Evolutionary conservation across 73 alveolate genomes (phyloP).

Genomic region (Tetrahymena elliotti): DNA sequence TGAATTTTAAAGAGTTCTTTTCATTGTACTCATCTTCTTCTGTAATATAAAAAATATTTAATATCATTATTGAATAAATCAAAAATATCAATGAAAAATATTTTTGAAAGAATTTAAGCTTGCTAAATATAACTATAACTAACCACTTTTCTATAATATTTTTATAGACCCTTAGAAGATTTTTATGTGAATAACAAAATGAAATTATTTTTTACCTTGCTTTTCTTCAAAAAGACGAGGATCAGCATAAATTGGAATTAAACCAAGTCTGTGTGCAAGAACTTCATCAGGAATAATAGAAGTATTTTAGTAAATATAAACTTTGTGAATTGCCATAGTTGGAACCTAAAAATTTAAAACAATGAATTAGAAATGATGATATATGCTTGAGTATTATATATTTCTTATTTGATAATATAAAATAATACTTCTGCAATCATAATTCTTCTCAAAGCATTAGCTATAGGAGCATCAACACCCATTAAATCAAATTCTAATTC

Average conservation of each 20-base stretch:
- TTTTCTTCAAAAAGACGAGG: conserved; percentile 70
- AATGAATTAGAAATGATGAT: neutral
- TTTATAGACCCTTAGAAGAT: neutral
- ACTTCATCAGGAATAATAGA: conserved; percentile 96
- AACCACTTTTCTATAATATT: neutral
- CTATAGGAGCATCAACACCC: conserved; percentile 93
- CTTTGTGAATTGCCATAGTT: conserved; percentile 97
- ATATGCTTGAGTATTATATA: neutral
- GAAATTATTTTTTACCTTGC: neutral
- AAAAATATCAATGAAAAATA: neutral
- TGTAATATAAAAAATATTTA: neutral
- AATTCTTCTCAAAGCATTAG: conserved; percentile 92
- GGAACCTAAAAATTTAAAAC: conserved; percentile 52
- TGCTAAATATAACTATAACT: neutral
- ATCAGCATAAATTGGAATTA: conserved; percentile 90
- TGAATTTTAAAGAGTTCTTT: conserved; percentile 66
- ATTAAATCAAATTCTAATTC: conserved; percentile 84
- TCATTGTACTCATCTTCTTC: conserved; percentile 72
- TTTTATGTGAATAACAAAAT: too few relatives aligned
- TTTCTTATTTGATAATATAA: neutral
- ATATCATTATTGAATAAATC: neutral
- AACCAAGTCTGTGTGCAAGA: conserved; percentile 93
- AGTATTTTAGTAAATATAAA: conserved; percentile 87
- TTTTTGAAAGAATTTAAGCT: neutral
- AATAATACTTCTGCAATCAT: conserved; percentile 81